Conservation (phyloP, 768 basidiomycete genomes). For the Phanerochaete sordida region DNA sequence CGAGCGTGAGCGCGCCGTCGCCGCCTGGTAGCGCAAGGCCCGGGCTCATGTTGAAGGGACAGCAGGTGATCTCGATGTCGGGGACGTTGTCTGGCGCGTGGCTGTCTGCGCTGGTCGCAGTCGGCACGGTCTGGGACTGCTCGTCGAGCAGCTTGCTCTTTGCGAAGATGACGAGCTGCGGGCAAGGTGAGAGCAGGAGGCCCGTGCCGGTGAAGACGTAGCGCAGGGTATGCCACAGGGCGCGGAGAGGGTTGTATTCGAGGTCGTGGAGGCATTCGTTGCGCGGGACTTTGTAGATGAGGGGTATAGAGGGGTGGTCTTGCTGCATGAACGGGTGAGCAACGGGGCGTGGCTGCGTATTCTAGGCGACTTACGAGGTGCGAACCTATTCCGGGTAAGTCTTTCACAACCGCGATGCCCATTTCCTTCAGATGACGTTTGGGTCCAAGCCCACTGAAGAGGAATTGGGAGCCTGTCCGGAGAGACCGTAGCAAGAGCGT, state of each 20-base stretch:
- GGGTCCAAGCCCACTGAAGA: slow-evolving; percentile 41
- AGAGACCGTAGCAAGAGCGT: neutral
- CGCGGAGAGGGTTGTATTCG: neutral
- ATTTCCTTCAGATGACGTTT: slow-evolving; percentile 29
- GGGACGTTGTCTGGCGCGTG: slow-evolving; percentile 7
- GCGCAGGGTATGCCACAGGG: neutral
- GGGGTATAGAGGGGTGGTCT: slow-evolving; percentile 9
- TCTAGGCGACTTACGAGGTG: slow-evolving; percentile 23
- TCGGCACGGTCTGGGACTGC: neutral
- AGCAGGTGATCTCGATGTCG: slow-evolving; percentile 9
- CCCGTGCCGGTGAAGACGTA: slow-evolving; percentile 10
- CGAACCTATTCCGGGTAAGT: slow-evolving; percentile 32
- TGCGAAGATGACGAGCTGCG: slow-evolving; percentile 7
- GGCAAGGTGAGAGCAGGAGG: slow-evolving; percentile 3
- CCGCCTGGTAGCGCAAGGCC: slow-evolving; percentile 2
- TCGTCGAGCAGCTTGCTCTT: slow-evolving; percentile 8
- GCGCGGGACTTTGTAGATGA: slow-evolving; percentile 3
- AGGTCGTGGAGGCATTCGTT: slow-evolving; percentile 7
- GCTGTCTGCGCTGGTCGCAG: neutral
- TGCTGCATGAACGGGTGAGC: slow-evolving; percentile 3
- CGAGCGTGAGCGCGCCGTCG: slow-evolving; percentile 17
- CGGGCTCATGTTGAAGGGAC: slow-evolving; percentile 5
- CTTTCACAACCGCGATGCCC: slow-evolving; percentile 25
- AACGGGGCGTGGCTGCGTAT: neutral
- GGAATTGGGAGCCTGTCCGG: neutral